phyloP scores from a whole-genome alignment of 2,329 filamentous ascomycete genomes.

The Ascochyta pisi region DNA sequence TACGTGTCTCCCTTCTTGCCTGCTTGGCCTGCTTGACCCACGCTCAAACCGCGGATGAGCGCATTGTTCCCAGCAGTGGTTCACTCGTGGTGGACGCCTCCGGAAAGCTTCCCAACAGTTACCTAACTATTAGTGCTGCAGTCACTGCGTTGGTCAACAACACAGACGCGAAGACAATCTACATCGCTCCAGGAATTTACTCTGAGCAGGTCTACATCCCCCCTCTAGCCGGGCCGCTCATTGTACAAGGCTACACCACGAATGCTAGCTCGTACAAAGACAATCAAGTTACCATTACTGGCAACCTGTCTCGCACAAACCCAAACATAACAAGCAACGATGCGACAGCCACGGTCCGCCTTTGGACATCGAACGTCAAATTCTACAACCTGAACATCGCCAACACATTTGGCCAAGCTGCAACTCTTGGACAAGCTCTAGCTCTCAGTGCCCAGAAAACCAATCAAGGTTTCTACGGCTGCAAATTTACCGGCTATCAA shows the following conservation, averaged over 20 bases:
- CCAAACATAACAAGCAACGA: constrained; percentile 54
- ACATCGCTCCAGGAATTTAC: constrained; percentile 65
- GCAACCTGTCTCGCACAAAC: constrained; percentile 47
- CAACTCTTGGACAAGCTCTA: constrained; percentile 50
- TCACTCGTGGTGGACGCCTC: constrained; percentile 29
- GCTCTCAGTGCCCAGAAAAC: constrained; percentile 58
- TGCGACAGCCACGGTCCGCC: constrained; percentile 55
- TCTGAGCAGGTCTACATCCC: constrained; percentile 63
- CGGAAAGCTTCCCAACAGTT: constrained; percentile 21
- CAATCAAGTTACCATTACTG: constrained; percentile 63
- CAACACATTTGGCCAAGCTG: constrained; percentile 47
- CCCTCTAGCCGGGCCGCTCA: constrained; percentile 54
- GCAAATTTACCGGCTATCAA: constrained; percentile 61
- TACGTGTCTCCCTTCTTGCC: background rate
- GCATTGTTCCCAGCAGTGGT: constrained; percentile 19
- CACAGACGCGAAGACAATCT: constrained; percentile 52
- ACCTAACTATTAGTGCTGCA: constrained; percentile 24
- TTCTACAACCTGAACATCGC: constrained; percentile 66
- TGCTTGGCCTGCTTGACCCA: background rate
- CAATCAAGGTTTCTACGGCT: constrained; percentile 62
- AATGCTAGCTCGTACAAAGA: constrained; percentile 55
- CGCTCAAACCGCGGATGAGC: background rate
- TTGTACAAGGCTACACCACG: constrained; percentile 65
- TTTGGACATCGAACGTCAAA: constrained; percentile 57
- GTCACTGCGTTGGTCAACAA: constrained; percentile 22